Conservation (phyloP, 352 stramenopile genomes). For the Phytophthora quininea region DNA sequence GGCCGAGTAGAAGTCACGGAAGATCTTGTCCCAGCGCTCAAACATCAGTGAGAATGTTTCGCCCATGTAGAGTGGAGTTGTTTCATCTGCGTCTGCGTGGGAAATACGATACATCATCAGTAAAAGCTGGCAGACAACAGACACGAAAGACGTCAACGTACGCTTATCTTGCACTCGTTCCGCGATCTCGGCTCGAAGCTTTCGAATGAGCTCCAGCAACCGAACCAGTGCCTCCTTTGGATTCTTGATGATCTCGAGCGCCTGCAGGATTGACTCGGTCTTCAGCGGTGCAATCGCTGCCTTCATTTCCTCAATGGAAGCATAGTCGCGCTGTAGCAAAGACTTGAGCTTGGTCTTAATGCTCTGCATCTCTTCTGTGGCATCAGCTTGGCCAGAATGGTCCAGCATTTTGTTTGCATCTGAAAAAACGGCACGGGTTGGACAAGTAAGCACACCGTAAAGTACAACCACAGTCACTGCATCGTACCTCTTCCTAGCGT, state of each 20-base stretch:
- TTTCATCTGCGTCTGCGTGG: conserved; percentile 76
- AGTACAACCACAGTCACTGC: background rate
- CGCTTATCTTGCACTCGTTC: conserved; percentile 71
- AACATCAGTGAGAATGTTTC: conserved; percentile 95
- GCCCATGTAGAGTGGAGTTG: conserved; percentile 92
- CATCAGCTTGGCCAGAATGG: conserved; percentile 97
- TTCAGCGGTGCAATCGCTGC: conserved; percentile 71
- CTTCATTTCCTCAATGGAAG: conserved; percentile 67
- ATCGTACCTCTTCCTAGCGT: conserved; percentile 77
- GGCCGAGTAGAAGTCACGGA: conserved; percentile 94
- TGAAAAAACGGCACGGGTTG: conserved; percentile 12
- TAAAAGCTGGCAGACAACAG: background rate
- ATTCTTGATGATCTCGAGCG: conserved; percentile 84
- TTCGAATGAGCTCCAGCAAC: conserved; percentile 81
- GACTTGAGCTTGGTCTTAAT: conserved; percentile 91
- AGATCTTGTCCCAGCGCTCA: conserved; percentile 95
- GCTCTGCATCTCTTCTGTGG: conserved; percentile 90
- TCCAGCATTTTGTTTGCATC: conserved; percentile 98
- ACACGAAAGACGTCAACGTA: conserved; percentile 30
- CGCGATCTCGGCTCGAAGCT: conserved; percentile 79
- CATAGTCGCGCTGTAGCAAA: conserved; percentile 88
- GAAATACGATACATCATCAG: background rate
- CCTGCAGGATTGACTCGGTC: conserved; percentile 78
- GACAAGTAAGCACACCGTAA: background rate
- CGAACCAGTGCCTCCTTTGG: conserved; percentile 72